These are phyloP conservation scores for Hypoxylon sp. DNA, from an alignment of 2,329 filamentous ascomycete species.

Conservation along the genomic window DNA sequence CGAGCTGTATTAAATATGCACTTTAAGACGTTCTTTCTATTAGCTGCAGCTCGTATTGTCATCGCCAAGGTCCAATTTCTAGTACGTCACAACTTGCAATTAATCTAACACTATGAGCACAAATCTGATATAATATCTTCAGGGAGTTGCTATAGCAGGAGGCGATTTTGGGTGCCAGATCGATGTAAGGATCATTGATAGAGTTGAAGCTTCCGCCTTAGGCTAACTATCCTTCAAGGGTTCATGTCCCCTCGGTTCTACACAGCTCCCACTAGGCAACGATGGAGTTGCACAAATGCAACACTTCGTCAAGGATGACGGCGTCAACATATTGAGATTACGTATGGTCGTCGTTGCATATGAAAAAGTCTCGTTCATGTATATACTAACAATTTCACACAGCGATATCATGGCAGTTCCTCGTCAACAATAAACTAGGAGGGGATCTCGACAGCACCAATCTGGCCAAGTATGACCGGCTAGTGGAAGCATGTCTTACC, in stretches of 20 bases:
- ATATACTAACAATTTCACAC: constrained; percentile 16
- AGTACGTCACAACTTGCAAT: constrained; percentile 42
- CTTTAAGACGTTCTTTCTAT: constrained; percentile 44
- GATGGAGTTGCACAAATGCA: constrained; percentile 66
- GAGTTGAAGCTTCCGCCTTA: constrained; percentile 1
- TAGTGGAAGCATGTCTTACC: constrained; percentile 70
- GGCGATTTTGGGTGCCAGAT: constrained; percentile 66
- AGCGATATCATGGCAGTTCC: constrained; percentile 72
- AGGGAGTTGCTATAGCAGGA: constrained; percentile 63
- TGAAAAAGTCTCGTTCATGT: neutral
- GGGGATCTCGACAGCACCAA: constrained; percentile 65
- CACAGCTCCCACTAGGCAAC: constrained; percentile 56
- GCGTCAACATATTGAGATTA: constrained; percentile 70
- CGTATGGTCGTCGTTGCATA: constrained; percentile 53
- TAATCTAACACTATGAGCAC: neutral
- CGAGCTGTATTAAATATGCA: constrained; percentile 50
- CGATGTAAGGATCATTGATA: constrained; percentile 54
- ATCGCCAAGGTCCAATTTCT: constrained; percentile 53
- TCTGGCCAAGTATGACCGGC: constrained; percentile 66
- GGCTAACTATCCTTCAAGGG: constrained; percentile 53
- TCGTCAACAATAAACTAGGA: constrained; percentile 68
- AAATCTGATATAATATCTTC: constrained; percentile 26
- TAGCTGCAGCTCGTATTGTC: constrained; percentile 44
- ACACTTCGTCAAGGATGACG: constrained; percentile 68
- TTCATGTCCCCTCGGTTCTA: constrained; percentile 56